These are phyloP conservation scores for Punica granatum DNA, from an alignment of 345 rosid genomes.

Conservation along the genomic window DNA sequence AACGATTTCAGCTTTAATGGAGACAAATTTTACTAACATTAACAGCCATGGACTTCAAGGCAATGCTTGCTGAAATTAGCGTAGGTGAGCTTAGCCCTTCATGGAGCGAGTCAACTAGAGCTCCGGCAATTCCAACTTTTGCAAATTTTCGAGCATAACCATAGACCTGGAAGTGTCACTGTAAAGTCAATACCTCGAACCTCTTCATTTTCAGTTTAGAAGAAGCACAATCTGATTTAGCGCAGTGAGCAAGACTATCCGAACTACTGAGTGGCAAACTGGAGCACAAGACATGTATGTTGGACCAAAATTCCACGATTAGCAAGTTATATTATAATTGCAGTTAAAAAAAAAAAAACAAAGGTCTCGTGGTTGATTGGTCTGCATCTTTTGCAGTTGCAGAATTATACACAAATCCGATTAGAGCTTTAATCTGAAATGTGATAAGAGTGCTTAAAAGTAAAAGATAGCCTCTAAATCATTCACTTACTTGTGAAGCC, in stretches of 20 bases:
- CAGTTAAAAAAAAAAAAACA: not conserved
- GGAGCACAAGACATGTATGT: not conserved
- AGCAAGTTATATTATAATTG: not conserved
- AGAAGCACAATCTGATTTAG: not conserved
- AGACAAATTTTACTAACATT: conserved; percentile 45
- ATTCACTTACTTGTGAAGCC: conserved; percentile 84
- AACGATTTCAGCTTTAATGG: not conserved
- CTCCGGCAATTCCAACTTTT: conserved; percentile 61
- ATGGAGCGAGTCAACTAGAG: conserved; percentile 61
- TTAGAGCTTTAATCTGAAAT: not conserved
- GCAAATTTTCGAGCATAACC: conserved; percentile 89
- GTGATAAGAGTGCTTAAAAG: not conserved
- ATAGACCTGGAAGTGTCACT: conserved; percentile 53
- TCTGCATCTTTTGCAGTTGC: not conserved
- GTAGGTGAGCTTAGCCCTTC: conserved; percentile 65
- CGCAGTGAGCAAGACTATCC: not conserved
- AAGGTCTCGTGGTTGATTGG: not conserved
- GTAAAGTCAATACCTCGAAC: not conserved
- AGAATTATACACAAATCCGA: not conserved
- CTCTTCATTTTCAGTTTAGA: not conserved
- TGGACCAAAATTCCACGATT: not conserved
- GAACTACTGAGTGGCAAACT: not conserved
- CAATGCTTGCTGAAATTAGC: conserved; percentile 69
- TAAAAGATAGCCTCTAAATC: not conserved
- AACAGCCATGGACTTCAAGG: conserved; percentile 76